Evolutionary conservation across 1,284 basidiomycete genomes (phyloP), one percentile per base, ranked within the genome.

Genomic region (Wallemia mellicola): DNA sequence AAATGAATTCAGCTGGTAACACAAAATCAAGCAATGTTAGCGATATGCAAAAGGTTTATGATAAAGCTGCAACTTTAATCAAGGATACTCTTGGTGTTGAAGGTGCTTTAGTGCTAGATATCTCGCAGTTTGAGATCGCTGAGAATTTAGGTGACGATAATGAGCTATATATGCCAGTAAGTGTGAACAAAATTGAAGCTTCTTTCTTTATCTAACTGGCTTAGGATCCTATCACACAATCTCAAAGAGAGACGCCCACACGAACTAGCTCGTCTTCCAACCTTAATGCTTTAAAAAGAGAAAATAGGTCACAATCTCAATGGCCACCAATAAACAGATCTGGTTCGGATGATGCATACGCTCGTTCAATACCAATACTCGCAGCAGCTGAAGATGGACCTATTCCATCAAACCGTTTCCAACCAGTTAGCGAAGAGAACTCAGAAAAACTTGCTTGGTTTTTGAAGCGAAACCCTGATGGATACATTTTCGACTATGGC

Each of bases 81-180:
- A 81, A 82, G 67, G 79, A 81, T 33, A 92, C 91, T 0, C 75
- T 96, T 38, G 87, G 92, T 67, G 80, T 91, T 7, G 86, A 92
- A 67, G 87, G 86, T 30, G 86, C 88, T 54, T 74, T 89, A 61
- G 82, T 96, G 60, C 68, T 95, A 73, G 91, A 95, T 68, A 81
- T 95, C 57, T 83, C 84, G 22, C 83, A 88, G 65, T 86, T 86
- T 64, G 86, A 95, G 67, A 80, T 88, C 28, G 73, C 86, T 32
- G 86, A 91, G 69, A 77, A 80, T 0, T 75, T 80, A 65, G 76
- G 73, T 25, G 58, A 64, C 59, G 58, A 59, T 48, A 64, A 62
- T 17, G 61, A 66, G 55, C 63, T 64, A 0, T 64, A 66, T 19
- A 64, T 68, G n/a, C 60, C 65, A 25, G 69, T 68, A 59, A 60